Base-by-base conservation (phyloP, 129 eudicot genomes). In the Mikania micrantha region DNA sequence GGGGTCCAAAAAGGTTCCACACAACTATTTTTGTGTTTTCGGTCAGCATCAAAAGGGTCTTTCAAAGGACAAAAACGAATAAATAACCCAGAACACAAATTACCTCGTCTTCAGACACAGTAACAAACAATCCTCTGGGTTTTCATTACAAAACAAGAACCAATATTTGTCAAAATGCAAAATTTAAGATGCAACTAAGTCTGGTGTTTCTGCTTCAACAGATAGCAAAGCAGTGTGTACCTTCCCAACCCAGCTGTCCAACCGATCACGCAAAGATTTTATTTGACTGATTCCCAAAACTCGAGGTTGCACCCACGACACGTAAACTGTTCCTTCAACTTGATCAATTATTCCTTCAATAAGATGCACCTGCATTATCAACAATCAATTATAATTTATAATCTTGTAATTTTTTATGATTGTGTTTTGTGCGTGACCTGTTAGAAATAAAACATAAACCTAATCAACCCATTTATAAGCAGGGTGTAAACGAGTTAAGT, bases 241-340 rank as follows among this genome's bases (percentile, higher is more conserved):
- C 64, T 91, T 91, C 25, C 77, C 96, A 62, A 91, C 84, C 98
- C 98, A 91, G 61, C 54, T 78, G 77, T 88, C 98, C 71, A 91
- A 76, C 63, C 95, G 81, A 68, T 88, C 96, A 64, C 98, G 87
- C 78, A 91, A 73, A 6, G 98, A 82, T 59, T 84, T 88, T 65
- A 91, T 85, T 75, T 91, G 98, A 17, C 85, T 63, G 54, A 91
- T 83, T 10, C 96, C 98, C 81, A 91, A 66, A 65, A 91, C 98
- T 76, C 98, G 72, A 3, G 98, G 98, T 71, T 91, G 98, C 61
- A 91, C 98, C 98, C 98, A 91, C 1, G 98, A 91, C 4, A 91
- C 90, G 42, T 88, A 84, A 40, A 91, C 95, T 0, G 96, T 91
- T 47, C 91, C 96, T 22, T 91, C 98, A 17, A 91, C 96, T 78